Evolutionary conservation across 129 eudicot species (phyloP).

Genomic region (Flaveria trinervia): DNA sequence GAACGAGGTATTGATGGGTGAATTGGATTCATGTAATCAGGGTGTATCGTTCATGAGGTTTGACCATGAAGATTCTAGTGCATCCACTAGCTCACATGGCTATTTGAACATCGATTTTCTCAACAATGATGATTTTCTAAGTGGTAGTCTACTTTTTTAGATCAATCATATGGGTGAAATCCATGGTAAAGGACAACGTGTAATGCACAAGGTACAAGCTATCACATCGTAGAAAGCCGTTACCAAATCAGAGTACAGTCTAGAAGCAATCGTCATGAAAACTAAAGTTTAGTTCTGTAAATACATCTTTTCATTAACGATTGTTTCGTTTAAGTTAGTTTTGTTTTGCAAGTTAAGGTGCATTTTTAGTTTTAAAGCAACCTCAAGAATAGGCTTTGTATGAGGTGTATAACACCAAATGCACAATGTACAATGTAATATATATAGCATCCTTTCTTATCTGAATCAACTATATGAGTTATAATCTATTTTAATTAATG

Average conservation of each 20-base stretch:
- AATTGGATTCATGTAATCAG: not conserved
- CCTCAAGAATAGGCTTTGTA: not conserved
- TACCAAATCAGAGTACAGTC: not conserved
- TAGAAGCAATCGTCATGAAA: not conserved
- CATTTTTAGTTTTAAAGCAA: not conserved
- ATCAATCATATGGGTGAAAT: not conserved
- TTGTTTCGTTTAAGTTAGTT: not conserved
- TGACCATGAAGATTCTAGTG: slow-evolving; percentile 36
- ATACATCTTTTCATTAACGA: not conserved
- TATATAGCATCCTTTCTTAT: not conserved
- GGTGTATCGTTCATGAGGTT: slow-evolving; percentile 27
- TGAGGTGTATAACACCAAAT: slow-evolving; percentile 11
- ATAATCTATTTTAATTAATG: not conserved
- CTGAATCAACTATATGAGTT: not conserved
- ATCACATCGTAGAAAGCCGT: not conserved
- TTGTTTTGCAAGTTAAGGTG: slow-evolving; percentile 9
- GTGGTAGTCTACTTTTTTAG: not conserved
- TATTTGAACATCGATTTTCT: slow-evolving; percentile 3
- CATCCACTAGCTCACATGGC: slow-evolving; percentile 16
- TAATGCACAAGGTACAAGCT: not conserved
- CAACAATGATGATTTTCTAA: slow-evolving; percentile 2
- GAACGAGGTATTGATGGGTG: slow-evolving; percentile 7
- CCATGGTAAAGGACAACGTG: not conserved
- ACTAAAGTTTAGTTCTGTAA: not conserved
- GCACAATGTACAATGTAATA: slow-evolving; percentile 30